Conservation (phyloP, 2,329 filamentous ascomycete species). For the Aspergillus sp. region DNA sequence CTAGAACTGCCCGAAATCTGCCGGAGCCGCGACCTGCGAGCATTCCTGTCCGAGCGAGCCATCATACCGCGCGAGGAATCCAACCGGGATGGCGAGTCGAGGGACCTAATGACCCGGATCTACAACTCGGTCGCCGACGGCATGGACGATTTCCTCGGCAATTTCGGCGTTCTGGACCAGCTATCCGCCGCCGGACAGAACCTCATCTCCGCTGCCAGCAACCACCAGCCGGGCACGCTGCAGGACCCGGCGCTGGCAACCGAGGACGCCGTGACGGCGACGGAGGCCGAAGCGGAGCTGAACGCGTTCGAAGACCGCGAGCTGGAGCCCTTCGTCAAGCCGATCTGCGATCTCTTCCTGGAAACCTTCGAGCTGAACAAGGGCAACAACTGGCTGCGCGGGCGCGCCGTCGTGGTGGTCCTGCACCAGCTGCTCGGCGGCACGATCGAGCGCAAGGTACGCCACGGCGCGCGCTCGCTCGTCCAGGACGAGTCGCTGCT, state of each 20-base stretch:
- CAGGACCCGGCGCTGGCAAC: conserved; percentile 41
- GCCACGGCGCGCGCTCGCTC: conserved; percentile 67
- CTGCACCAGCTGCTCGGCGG: conserved; percentile 91
- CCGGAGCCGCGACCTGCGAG: conserved; percentile 79
- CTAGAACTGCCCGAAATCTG: conserved; percentile 86
- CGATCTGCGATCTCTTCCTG: conserved; percentile 94
- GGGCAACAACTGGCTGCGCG: conserved; percentile 94
- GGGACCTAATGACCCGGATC: conserved; percentile 78
- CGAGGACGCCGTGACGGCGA: conserved; percentile 43
- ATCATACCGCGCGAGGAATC: conserved; percentile 59
- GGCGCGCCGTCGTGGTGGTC: conserved; percentile 89
- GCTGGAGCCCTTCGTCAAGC: conserved; percentile 91
- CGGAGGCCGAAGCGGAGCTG: conserved; percentile 85
- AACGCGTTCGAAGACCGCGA: conserved; percentile 87
- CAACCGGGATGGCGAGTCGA: conserved; percentile 57
- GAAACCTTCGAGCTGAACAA: conserved; percentile 91
- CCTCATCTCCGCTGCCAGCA: conserved; percentile 50
- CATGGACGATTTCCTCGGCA: conserved; percentile 95
- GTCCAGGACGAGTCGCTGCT: conserved; percentile 70
- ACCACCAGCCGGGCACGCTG: conserved; percentile 35
- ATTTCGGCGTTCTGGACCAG: conserved; percentile 90
- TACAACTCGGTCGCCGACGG: conserved; percentile 97
- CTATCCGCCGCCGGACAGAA: conserved; percentile 88
- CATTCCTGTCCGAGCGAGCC: conserved; percentile 81
- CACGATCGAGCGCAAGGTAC: conserved; percentile 89